Evolutionary conservation across 306 rosid species (phyloP).

Genomic region (Quercus wislizeni): DNA sequence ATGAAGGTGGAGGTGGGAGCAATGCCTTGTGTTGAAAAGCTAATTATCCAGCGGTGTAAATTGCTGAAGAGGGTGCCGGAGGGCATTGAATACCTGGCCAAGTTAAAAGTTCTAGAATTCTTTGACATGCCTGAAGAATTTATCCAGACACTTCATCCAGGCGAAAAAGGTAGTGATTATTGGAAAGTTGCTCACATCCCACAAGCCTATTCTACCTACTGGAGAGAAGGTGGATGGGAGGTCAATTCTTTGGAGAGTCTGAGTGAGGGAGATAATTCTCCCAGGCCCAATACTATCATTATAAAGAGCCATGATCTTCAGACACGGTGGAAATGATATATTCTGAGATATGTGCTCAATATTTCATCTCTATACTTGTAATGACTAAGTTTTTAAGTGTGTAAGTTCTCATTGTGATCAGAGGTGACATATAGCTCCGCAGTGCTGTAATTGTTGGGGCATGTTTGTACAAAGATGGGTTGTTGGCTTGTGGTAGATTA

Average conservation of each 20-base stretch:
- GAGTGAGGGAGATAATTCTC: not conserved
- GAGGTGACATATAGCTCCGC: not conserved
- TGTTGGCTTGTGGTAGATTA: too few relatives aligned
- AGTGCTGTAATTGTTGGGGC: too few relatives aligned
- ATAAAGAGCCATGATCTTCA: not conserved
- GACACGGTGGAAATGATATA: not conserved
- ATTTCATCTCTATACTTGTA: not conserved
- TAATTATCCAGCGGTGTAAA: slow-evolving; percentile 51
- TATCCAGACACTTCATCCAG: slow-evolving; percentile 42
- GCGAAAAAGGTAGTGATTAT: slow-evolving; percentile 41
- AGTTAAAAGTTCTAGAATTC: slow-evolving; percentile 54
- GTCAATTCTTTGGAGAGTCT: slow-evolving; percentile 19
- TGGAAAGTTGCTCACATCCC: slow-evolving; percentile 54
- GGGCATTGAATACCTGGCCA: slow-evolving; percentile 47
- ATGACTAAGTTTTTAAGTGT: not conserved
- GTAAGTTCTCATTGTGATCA: not conserved
- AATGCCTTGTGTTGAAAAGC: slow-evolving; percentile 62
- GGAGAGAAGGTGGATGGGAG: slow-evolving; percentile 75
- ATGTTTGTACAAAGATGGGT: not conserved
- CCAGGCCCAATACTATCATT: not conserved
- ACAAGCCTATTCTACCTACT: slow-evolving; percentile 56
- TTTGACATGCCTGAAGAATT: slow-evolving; percentile 64
- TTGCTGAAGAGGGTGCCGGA: slow-evolving; percentile 47
- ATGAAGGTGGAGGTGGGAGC: slow-evolving; percentile 57
- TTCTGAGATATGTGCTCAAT: not conserved